Percentiles rank a stretch among this genome's conserved stretches.
Conservation (phyloP, 352 stramenopile species). For the Phytophthora kernoviae region DNA sequence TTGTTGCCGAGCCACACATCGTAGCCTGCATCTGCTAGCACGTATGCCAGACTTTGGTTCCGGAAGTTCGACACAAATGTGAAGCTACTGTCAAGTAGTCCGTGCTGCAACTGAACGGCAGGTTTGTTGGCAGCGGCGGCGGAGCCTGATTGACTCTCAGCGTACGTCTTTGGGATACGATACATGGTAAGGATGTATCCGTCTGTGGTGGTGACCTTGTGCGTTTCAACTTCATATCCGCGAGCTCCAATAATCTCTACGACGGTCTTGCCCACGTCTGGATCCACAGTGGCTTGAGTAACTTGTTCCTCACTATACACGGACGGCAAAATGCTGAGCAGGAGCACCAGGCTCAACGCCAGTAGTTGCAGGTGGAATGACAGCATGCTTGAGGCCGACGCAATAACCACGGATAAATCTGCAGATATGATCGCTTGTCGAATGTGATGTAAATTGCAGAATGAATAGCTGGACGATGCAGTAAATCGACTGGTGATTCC, state of each 20-base stretch:
- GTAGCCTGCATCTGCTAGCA: slow-evolving; percentile 55
- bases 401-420: too few species aligned
- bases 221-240: slow-evolving; percentile 50
- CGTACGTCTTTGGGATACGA: slow-evolving; percentile 49
- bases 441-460: slow-evolving; percentile 13
- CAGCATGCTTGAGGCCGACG: slow-evolving; percentile 5
- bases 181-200: slow-evolving; percentile 66
- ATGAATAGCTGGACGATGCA: too few species aligned
- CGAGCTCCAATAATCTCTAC: slow-evolving; percentile 29
- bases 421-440: slow-evolving; percentile 1
- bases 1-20: slow-evolving; percentile 72
- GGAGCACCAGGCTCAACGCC: slow-evolving; percentile 9
- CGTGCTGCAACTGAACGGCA: slow-evolving; percentile 53
- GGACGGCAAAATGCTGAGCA: slow-evolving; percentile 15
- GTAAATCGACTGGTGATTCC: too few species aligned
- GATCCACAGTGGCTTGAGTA: slow-evolving; percentile 26
- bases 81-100: slow-evolving; percentile 56
- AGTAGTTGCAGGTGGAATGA: slow-evolving; percentile 7
- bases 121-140: slow-evolving; percentile 40
- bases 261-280: slow-evolving; percentile 27
- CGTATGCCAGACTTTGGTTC: slow-evolving; percentile 52
- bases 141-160: slow-evolving; percentile 37
- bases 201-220: slow-evolving; percentile 52
- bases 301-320: slow-evolving; percentile 14
- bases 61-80: slow-evolving; percentile 57